Conservation (phyloP, 768 basidiomycete genomes). For the Mycena vitilis region DNA sequence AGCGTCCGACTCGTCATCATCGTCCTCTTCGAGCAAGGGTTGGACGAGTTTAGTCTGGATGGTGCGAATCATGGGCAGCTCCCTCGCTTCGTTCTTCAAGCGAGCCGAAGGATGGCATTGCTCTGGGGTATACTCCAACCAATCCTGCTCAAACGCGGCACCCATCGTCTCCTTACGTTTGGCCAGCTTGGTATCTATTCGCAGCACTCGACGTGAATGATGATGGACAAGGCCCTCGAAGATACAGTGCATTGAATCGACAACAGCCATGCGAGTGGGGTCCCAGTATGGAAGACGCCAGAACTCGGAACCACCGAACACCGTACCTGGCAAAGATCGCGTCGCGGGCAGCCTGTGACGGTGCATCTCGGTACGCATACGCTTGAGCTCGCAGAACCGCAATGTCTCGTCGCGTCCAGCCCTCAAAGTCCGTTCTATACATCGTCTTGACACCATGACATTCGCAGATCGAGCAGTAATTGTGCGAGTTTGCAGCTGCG, state of each 20-base stretch:
- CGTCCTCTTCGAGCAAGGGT: conserved; percentile 7
- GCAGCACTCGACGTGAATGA: no score
- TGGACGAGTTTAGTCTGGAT: conserved; percentile 29
- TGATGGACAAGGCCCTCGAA: no score
- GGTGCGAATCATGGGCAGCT: conserved; percentile 1
- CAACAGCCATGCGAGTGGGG: conserved; percentile 39
- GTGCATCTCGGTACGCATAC: conserved; percentile 22
- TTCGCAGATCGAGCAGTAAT: no score
- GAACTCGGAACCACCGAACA: conserved; percentile 42
- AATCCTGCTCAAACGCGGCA: no score
- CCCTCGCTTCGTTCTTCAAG: conserved; percentile 19
- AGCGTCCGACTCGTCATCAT: no score
- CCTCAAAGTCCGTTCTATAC: no score
- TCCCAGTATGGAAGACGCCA: conserved; percentile 46
- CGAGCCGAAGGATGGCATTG: no score
- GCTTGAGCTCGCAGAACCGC: conserved; percentile 31
- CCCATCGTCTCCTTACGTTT: no score
- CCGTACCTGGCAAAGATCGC: conserved; percentile 35
- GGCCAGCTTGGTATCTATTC: no score
- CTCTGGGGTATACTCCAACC: no score
- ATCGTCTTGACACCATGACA: no score
- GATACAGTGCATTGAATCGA: conserved; percentile 49
- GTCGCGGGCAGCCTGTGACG: conserved; percentile 28
- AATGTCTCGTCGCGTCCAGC: conserved; percentile 30
- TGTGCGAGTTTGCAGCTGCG: no score